These are phyloP conservation scores for Ambrosia hybrid DNA, from an alignment of 140 eudicot genomes.

Conservation along the genomic window DNA sequence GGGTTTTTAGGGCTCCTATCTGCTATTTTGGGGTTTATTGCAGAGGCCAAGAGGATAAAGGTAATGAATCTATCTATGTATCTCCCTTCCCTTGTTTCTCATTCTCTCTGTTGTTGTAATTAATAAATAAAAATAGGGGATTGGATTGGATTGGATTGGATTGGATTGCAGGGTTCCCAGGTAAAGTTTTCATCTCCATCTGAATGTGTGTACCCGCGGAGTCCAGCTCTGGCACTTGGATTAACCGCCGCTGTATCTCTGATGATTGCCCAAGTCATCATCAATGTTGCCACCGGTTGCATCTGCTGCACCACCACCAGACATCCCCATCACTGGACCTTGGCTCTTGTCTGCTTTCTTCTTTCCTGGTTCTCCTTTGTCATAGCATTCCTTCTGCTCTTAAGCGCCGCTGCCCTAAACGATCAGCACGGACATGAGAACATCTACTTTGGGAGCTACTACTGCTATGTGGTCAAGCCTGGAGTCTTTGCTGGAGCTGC, in stretches of 20 bases:
- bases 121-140: background rate
- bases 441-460: constrained; percentile 52
- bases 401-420: constrained; percentile 74
- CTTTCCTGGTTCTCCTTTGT: constrained; percentile 84
- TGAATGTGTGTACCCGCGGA: constrained; percentile 71
- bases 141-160: background rate
- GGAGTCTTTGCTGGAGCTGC: constrained; percentile 89
- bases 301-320: constrained; percentile 56
- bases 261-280: constrained; percentile 56
- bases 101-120: background rate
- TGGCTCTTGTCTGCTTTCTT: constrained; percentile 58
- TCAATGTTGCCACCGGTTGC: constrained; percentile 68
- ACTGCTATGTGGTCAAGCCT: constrained; percentile 72
- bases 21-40: constrained; percentile 69
- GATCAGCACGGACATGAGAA: constrained; percentile 65
- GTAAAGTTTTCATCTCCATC: constrained; percentile 44
- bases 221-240: constrained; percentile 78
- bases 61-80: constrained; percentile 22
- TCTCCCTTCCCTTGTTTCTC: no score
- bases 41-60: constrained; percentile 74
- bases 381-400: constrained; percentile 66
- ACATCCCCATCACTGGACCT: constrained; percentile 49
- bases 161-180: constrained; percentile 49
- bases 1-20: constrained; percentile 68
- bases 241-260: constrained; percentile 65